Percentiles rank a stretch among this genome's conserved stretches.
These are phyloP conservation scores for Neurospora sp. DNA, from an alignment of 495 filamentous ascomycete species.

Conservation along the genomic window DNA sequence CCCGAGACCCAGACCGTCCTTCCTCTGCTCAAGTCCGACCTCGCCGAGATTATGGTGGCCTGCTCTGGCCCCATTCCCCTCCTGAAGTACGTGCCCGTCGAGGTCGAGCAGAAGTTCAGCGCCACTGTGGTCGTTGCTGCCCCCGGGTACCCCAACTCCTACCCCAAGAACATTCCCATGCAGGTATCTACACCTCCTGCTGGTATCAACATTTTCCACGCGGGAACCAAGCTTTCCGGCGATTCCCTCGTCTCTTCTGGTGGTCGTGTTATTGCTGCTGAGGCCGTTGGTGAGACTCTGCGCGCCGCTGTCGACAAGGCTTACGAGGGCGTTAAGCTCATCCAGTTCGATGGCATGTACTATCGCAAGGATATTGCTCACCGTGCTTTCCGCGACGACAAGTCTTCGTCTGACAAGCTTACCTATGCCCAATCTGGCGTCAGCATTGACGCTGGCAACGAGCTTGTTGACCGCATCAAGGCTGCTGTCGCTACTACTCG, in stretches of 20 bases:
- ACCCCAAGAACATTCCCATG: constrained; percentile 74
- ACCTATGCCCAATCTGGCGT: constrained; percentile 93
- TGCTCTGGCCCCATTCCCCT: constrained; percentile 65
- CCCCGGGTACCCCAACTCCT: constrained; percentile 87
- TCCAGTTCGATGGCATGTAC: constrained; percentile 85
- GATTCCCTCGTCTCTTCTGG: constrained; percentile 64
- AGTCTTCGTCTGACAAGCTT: constrained; percentile 41
- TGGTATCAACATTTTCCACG: constrained; percentile 78
- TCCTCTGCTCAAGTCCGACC: constrained; percentile 74
- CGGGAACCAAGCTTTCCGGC: constrained; percentile 59
- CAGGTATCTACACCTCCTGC: constrained; percentile 30
- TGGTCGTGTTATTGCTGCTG: constrained; percentile 85
- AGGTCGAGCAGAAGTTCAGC: constrained; percentile 57
- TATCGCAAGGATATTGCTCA: constrained; percentile 90
- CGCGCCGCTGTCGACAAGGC: constrained; percentile 75
- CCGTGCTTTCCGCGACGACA: constrained; percentile 42
- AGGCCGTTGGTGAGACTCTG: constrained; percentile 62
- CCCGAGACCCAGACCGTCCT: constrained; percentile 93
- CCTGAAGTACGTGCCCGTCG: constrained; percentile 60
- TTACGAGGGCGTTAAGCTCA: constrained; percentile 67
- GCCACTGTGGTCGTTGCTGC: constrained; percentile 90
- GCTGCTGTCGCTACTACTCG: constrained; percentile 65
- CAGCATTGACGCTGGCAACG: constrained; percentile 84
- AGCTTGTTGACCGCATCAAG: constrained; percentile 84
- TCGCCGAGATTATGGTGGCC: constrained; percentile 84